Percentiles rank a stretch among this genome's conserved stretches.
Evolutionary conservation across 768 basidiomycete genomes (phyloP).

Genomic region (Gymnopilus dilepis): DNA sequence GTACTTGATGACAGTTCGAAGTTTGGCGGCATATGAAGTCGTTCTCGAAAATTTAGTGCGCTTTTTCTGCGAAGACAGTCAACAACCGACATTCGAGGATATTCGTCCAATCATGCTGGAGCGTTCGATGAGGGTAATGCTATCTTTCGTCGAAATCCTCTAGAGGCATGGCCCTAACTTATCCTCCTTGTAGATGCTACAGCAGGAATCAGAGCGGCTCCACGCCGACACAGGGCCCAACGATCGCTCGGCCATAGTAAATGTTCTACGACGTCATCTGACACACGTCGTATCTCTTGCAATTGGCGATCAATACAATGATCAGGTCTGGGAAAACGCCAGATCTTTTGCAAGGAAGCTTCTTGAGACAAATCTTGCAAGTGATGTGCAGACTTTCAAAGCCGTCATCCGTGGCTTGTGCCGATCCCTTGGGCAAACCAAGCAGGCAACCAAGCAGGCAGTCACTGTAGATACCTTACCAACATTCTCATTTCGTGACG

Average conservation of each 20-base stretch:
- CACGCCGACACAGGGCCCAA: constrained; percentile 25
- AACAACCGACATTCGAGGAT: constrained; percentile 72
- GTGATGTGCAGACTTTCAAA: constrained; percentile 38
- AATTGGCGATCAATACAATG: constrained; percentile 38
- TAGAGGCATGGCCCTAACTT: too few relatives aligned
- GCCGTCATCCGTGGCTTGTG: constrained; percentile 38
- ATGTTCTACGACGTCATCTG: constrained; percentile 44
- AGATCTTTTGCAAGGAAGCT: constrained; percentile 41
- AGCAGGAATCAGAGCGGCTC: constrained; percentile 32
- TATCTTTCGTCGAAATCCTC: not conserved
- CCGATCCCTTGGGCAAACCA: constrained; percentile 32
- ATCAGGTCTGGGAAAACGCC: constrained; percentile 40
- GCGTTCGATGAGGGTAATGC: constrained; percentile 68
- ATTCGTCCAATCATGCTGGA: constrained; percentile 65
- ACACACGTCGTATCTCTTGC: constrained; percentile 43
- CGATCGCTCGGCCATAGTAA: constrained; percentile 30
- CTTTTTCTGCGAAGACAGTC: constrained; percentile 81
- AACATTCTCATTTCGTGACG: constrained; percentile 50
- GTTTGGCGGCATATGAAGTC: constrained; percentile 56
- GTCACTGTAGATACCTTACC: constrained; percentile 32
- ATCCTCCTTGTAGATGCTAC: constrained; percentile 34
- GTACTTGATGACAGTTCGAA: constrained; percentile 61
- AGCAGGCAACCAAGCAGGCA: constrained; percentile 11
- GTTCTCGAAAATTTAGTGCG: constrained; percentile 74
- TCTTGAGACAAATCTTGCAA: constrained; percentile 34